A percentile compares a stretch with the other conserved stretches of the same genome.
Conservation (phyloP, 2,329 filamentous ascomycete genomes). For the Tolypocladium guangdongense region DNA sequence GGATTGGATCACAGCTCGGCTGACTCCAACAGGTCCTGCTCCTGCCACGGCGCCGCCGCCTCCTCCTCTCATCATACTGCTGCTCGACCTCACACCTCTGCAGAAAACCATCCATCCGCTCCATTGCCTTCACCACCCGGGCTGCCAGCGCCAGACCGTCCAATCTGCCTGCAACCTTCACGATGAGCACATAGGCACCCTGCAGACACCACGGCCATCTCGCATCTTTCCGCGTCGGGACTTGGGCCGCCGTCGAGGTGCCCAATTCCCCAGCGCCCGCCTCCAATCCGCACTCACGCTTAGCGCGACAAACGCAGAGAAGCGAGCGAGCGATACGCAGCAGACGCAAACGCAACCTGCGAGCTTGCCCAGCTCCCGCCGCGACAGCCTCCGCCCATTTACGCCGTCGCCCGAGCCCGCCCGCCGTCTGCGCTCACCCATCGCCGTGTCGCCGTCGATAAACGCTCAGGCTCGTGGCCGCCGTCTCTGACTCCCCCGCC, state of each 20-base stretch:
- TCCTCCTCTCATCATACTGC: neutral
- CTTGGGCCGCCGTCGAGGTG: conserved; percentile 11
- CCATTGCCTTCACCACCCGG: neutral
- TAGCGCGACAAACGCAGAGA: neutral
- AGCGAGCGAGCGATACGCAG: neutral
- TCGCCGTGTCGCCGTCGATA: neutral
- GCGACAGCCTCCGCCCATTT: neutral
- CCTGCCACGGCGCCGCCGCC: neutral
- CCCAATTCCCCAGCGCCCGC: conserved; percentile 7
- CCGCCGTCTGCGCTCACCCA: neutral
- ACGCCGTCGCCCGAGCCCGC: neutral
- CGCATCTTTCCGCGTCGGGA: conserved; percentile 6
- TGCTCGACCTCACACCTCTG: neutral
- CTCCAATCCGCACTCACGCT: neutral
- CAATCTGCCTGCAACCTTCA: conserved; percentile 1
- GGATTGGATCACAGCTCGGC: neutral
- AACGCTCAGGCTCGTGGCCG: neutral
- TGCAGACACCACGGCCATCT: conserved; percentile 4
- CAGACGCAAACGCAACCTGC: neutral
- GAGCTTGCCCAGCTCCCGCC: neutral
- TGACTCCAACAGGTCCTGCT: neutral
- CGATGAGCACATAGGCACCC: conserved; percentile 7
- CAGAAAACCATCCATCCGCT: neutral
- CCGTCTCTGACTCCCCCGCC: conserved; percentile 5
- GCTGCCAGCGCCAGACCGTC: neutral